A percentile compares a stretch with the other conserved stretches of the same genome.
phyloP scores from a whole-genome alignment of 164 flowering plant genomes.

The Annona squamosa region DNA sequence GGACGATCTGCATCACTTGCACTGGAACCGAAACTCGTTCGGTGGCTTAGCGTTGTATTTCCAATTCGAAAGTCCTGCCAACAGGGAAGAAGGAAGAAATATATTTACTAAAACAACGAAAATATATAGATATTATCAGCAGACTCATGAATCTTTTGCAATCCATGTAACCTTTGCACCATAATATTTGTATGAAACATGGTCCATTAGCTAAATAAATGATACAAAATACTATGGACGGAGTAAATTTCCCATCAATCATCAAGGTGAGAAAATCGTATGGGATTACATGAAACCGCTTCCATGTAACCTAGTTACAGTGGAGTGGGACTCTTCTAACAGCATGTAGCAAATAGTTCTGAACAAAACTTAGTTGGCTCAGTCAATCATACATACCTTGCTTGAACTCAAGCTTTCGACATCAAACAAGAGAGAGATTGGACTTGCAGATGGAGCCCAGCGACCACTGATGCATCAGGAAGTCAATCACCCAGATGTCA shows the following conservation, averaged over 20 bases:
- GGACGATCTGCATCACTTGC: constrained; percentile 62
- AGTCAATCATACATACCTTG: constrained; percentile 51
- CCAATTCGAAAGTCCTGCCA: constrained; percentile 61
- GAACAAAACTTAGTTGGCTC: neutral
- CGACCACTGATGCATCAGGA: constrained; percentile 97
- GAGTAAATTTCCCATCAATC: too few species aligned
- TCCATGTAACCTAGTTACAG: too few species aligned
- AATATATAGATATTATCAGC: neutral
- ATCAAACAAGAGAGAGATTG: constrained; percentile 60
- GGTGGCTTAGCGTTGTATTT: constrained; percentile 43
- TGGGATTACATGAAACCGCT: too few species aligned
- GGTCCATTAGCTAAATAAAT: too few species aligned
- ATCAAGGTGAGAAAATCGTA: too few species aligned
- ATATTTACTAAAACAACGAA: neutral
- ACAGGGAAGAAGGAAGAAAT: constrained; percentile 11
- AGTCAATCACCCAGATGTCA: constrained; percentile 92
- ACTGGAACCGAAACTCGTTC: constrained; percentile 73
- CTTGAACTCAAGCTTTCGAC: constrained; percentile 79
- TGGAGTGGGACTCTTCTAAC: neutral
- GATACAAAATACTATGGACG: too few species aligned
- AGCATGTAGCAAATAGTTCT: neutral
- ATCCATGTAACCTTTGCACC: neutral
- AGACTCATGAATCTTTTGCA: neutral
- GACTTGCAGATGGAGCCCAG: constrained; percentile 73
- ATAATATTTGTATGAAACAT: neutral